Percentiles rank a stretch among this genome's conserved stretches.
Evolutionary conservation across 352 stramenopile species (phyloP).

Genomic region (Plasmopara muralis): DNA sequence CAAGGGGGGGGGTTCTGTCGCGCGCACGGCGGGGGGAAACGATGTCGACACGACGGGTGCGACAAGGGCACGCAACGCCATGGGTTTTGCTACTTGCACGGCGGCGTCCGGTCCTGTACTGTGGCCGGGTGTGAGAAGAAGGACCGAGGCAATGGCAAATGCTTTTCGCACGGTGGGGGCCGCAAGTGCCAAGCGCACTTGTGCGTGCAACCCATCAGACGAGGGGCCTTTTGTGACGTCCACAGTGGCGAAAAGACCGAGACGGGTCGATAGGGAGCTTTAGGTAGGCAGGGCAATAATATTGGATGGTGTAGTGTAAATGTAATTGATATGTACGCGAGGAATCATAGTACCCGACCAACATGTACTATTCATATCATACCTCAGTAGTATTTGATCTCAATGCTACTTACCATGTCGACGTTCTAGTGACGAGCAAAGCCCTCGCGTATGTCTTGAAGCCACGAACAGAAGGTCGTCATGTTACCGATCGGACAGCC

Average conservation of each 20-base stretch:
- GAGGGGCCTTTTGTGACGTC: constrained; percentile 50
- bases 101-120: constrained; percentile 78
- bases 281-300: no score
- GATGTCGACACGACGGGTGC: constrained; percentile 69
- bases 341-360: no score
- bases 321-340: no score
- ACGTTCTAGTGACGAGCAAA: no score
- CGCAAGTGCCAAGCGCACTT: constrained; percentile 49
- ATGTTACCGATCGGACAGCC: no score
- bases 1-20: constrained; percentile 77
- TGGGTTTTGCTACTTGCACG: constrained; percentile 77
- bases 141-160: constrained; percentile 74
- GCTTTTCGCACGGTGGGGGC: constrained; percentile 64
- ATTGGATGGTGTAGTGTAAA: no score
- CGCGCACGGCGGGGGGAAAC: constrained; percentile 73
- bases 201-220: constrained; percentile 48
- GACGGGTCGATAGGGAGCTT: no score
- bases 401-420: no score
- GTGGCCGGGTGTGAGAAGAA: constrained; percentile 76
- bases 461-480: no score
- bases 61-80: constrained; percentile 73
- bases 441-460: no score
- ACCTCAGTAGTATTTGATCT: no score
- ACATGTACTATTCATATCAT: no score
- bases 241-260: constrained; percentile 13